Percentiles rank a stretch among this genome's conserved stretches.
Conservation (phyloP, 441 rosid species). For the Euphorbia corollata region DNA sequence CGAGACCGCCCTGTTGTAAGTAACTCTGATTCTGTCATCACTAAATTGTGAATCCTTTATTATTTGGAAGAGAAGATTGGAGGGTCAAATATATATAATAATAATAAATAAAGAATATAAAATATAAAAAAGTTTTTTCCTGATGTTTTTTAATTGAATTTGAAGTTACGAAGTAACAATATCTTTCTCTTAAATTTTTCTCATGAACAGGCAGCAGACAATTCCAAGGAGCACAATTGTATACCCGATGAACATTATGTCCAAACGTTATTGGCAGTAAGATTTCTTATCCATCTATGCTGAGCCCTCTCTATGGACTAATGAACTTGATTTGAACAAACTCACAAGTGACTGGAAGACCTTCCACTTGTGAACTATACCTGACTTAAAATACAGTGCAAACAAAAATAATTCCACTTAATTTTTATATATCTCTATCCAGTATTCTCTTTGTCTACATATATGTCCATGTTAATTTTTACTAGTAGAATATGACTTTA, state of each 20-base stretch:
- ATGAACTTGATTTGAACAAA: not conserved
- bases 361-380: not conserved
- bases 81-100: too few relatives aligned
- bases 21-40: constrained; percentile 11
- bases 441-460: not conserved
- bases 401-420: not conserved
- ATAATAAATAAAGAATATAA: too few relatives aligned
- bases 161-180: constrained; percentile 13
- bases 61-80: not conserved
- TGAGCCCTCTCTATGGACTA: constrained; percentile 7
- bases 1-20: constrained; percentile 79
- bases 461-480: not conserved
- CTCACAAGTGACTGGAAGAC: not conserved
- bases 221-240: constrained; percentile 82
- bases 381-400: not conserved
- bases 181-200: constrained; percentile 4
- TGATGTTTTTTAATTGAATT: constrained; percentile 15
- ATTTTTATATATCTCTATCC: not conserved
- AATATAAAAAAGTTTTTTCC: too few relatives aligned
- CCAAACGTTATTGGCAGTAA: constrained; percentile 87
- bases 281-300: constrained; percentile 22
- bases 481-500: not conserved
- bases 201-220: constrained; percentile 60
- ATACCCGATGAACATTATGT: constrained; percentile 98
- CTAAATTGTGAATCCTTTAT: not conserved